Percentiles rank a stretch among this genome's conserved stretches.
Evolutionary conservation across 345 rosid species (phyloP).

Genomic region (Melaleuca quinquenervia): DNA sequence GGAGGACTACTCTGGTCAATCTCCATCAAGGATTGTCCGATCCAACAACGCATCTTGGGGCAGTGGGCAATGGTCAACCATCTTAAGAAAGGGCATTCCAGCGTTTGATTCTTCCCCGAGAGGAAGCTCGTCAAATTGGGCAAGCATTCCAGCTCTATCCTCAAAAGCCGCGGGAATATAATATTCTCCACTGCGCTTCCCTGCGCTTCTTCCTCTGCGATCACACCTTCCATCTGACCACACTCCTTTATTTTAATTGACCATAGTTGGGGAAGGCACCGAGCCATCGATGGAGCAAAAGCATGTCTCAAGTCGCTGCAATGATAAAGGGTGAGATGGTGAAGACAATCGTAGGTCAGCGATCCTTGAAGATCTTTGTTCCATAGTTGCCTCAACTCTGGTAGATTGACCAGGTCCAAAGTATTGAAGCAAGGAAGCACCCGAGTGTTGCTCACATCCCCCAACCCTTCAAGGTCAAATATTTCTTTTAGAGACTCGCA

Average conservation of each 20-base stretch:
- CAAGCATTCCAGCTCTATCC: rapidly evolving
- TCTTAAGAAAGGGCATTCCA: rapidly evolving
- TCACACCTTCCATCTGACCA: neutral
- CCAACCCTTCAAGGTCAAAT: neutral
- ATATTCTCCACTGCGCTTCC: neutral
- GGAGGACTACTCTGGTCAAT: neutral
- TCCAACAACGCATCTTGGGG: neutral
- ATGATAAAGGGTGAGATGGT: neutral
- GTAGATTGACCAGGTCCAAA: neutral
- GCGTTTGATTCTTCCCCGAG: neutral
- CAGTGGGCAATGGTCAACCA: rapidly evolving
- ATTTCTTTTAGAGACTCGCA: neutral
- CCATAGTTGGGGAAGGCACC: neutral
- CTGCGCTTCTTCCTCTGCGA: neutral
- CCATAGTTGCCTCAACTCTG: neutral
- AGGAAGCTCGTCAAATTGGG: neutral
- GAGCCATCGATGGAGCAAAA: neutral
- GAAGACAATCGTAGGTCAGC: neutral
- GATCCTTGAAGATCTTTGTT: neutral
- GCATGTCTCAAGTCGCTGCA: neutral
- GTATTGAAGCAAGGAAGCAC: rapidly evolving
- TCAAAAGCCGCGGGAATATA: rapidly evolving
- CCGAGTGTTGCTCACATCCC: rapidly evolving
- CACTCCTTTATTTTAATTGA: neutral
- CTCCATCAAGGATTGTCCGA: rapidly evolving